Evolutionary conservation across 345 rosid genomes (phyloP).

Genomic region (Dimocarpus longan): DNA sequence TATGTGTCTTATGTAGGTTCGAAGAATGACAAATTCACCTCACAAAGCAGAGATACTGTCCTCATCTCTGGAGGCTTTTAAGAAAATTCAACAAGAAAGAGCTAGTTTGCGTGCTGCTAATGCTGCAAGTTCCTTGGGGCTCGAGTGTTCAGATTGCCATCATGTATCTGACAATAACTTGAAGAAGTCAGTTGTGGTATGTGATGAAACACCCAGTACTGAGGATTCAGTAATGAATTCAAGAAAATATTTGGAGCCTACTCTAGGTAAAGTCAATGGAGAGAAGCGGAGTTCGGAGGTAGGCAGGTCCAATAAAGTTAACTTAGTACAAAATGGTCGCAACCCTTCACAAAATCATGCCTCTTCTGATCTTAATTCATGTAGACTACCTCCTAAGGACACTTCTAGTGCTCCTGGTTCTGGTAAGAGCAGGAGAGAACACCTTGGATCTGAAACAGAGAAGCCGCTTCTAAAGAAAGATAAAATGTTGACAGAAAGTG

Average conservation of each 20-base stretch:
- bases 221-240: constrained; percentile 31
- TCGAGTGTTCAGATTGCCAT: constrained; percentile 33
- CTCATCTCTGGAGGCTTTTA: constrained; percentile 75
- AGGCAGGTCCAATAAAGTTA: constrained; percentile 42
- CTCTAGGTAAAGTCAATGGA: constrained; percentile 29
- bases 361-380: constrained; percentile 30
- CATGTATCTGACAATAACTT: constrained; percentile 25
- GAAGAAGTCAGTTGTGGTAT: constrained; percentile 30
- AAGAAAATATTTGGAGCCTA: constrained; percentile 37
- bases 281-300: constrained; percentile 37
- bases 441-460: constrained; percentile 41
- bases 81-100: constrained; percentile 71
- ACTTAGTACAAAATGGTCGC: constrained; percentile 30
- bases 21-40: constrained; percentile 76
- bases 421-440: constrained; percentile 56
- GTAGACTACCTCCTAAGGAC: constrained; percentile 42
- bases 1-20: constrained; percentile 52
- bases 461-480: constrained; percentile 50
- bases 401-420: constrained; percentile 31
- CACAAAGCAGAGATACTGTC: constrained; percentile 76
- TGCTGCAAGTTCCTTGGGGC: constrained; percentile 27
- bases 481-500: constrained; percentile 33
- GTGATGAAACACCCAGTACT: constrained; percentile 25
- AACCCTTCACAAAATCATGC: constrained; percentile 31
- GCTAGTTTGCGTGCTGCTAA: constrained; percentile 35